A percentile compares a stretch with the other conserved stretches of the same genome.
Evolutionary conservation across 257 asterid species (phyloP).

Genomic region (Nicotiana paniculata): DNA sequence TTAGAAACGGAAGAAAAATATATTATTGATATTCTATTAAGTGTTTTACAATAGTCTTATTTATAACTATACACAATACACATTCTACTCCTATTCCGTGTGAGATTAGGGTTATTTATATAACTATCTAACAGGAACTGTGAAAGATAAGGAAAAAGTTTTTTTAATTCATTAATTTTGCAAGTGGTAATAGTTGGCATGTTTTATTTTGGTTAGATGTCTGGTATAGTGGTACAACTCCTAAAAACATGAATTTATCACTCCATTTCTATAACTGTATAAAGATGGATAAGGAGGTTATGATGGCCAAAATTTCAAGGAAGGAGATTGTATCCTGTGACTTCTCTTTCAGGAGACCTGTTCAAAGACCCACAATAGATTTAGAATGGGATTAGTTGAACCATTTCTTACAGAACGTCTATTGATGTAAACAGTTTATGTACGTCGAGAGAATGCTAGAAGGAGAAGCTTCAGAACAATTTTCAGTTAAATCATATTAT

Average conservation of each 20-base stretch:
- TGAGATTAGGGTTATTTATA: too few relatives aligned
- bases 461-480: neutral
- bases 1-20: too few relatives aligned
- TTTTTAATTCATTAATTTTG: neutral
- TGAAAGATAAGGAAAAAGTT: neutral
- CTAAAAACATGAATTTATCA: neutral
- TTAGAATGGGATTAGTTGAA: neutral
- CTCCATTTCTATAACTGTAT: neutral
- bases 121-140: neutral
- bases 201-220: neutral
- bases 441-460: neutral
- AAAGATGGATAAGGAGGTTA: neutral
- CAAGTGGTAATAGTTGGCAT: neutral
- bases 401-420: neutral
- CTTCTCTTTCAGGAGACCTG: neutral
- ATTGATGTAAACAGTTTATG: neutral
- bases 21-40: too few relatives aligned
- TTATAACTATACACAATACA: too few relatives aligned
- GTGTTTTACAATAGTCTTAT: too few relatives aligned
- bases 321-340: neutral
- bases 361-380: neutral
- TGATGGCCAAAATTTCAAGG: neutral
- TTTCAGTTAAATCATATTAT: neutral
- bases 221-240: neutral
- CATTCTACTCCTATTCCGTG: too few relatives aligned